phyloP scores from a whole-genome alignment of 2,329 filamentous ascomycete genomes.

The Colletotrichum camelliae region DNA sequence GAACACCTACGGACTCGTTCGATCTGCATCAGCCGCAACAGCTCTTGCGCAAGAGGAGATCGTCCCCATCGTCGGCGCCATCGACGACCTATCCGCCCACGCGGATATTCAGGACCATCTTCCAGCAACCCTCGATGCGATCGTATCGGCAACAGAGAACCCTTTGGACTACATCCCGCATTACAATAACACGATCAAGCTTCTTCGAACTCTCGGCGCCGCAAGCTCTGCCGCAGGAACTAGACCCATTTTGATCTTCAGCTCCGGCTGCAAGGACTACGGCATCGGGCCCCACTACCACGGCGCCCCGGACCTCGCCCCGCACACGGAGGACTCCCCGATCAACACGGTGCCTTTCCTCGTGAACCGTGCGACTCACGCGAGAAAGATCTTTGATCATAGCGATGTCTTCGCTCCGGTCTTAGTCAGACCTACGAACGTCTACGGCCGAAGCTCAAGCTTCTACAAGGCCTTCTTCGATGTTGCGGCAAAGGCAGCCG shows the following conservation, averaged over 20 bases:
- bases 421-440: conserved; percentile 50
- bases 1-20: conserved; percentile 48
- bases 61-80: conserved; percentile 44
- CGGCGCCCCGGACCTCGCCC: conserved; percentile 36
- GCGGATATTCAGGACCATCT: conserved; percentile 28
- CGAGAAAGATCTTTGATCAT: conserved; percentile 41
- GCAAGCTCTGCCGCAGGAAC: conserved; percentile 36
- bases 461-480: conserved; percentile 47
- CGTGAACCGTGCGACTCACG: conserved; percentile 35
- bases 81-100: conserved; percentile 36
- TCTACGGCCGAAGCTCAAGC: conserved; percentile 51
- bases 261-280: conserved; percentile 57
- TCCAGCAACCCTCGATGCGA: conserved; percentile 41
- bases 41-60: conserved; percentile 39
- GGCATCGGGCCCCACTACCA: conserved; percentile 39
- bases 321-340: conserved; percentile 48
- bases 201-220: conserved; percentile 38
- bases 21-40: conserved; percentile 33
- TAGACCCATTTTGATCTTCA: conserved; percentile 48
- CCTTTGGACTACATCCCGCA: conserved; percentile 43
- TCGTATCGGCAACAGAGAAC: conserved; percentile 49
- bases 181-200: conserved; percentile 37
- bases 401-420: conserved; percentile 45
- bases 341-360: conserved; percentile 33
- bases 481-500: conserved; percentile 29